Evolutionary conservation across 2,329 filamentous ascomycete genomes (phyloP).

Genomic region (Pseudogymnoascus sp.): DNA sequence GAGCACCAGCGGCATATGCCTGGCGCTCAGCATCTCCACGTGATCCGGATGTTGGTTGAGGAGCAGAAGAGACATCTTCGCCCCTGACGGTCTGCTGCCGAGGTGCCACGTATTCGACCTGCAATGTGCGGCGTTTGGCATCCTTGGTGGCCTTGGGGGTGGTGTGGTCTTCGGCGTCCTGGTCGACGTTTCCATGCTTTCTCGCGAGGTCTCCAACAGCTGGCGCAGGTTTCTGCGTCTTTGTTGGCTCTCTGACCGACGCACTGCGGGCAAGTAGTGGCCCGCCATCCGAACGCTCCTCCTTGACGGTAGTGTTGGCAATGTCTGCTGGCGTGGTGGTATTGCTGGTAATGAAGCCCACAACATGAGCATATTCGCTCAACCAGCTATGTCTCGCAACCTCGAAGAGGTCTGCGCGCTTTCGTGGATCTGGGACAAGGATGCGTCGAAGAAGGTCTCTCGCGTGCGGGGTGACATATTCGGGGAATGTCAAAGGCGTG

Average conservation of each 20-base stretch:
- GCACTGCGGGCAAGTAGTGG: constrained; percentile 71
- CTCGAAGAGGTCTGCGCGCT: constrained; percentile 92
- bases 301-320: constrained; percentile 60
- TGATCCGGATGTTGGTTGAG: constrained; percentile 35
- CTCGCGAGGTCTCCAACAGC: constrained; percentile 56
- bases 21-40: constrained; percentile 47
- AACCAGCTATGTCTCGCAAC: constrained; percentile 97
- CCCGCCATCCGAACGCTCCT: constrained; percentile 45
- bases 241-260: constrained; percentile 81
- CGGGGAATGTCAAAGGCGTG: constrained; percentile 91
- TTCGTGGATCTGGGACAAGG: constrained; percentile 87
- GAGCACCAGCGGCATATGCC: constrained; percentile 37
- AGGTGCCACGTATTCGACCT: constrained; percentile 95
- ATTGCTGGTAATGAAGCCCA: constrained; percentile 93
- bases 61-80: constrained; percentile 25
- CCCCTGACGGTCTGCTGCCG: constrained; percentile 74
- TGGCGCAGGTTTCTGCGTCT: constrained; percentile 49
- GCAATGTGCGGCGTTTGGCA: constrained; percentile 86
- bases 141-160: constrained; percentile 64
- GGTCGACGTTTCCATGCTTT: constrained; percentile 67
- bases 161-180: constrained; percentile 48
- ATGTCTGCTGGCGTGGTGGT: constrained; percentile 83
- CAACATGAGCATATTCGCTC: constrained; percentile 92
- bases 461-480: constrained; percentile 96
- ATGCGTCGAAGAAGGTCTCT: constrained; percentile 88